Evolutionary conservation across 2,329 filamentous ascomycete species (phyloP), one percentile per base, ranked within the genome.

Genomic region (Exserohilum turcica): DNA sequence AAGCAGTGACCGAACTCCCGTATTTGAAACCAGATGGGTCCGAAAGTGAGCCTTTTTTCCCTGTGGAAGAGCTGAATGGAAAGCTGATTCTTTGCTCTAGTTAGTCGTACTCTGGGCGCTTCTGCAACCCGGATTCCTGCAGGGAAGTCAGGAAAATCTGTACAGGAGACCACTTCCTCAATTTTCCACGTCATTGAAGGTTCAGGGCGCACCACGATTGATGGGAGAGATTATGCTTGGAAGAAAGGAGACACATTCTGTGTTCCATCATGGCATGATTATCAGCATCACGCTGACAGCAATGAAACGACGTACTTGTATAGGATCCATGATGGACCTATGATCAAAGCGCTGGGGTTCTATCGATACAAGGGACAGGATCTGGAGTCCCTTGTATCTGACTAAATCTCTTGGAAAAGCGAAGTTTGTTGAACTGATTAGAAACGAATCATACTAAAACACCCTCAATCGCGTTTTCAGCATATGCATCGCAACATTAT

Each of bases 181-280:
- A 76, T 85, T 0, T 84, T 82, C 54, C 82, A 85, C 56, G 77
- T 84, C 8, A 67, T 83, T 10, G 67, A 76, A 15, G 82, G 82
- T 0, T 66, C 58, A 0, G 83, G 82, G 0, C 57, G 72, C 18
- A 75, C 74, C 1, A 59, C 58, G 0, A 76, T 84, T 36, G 73
- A 71, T 2, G 77, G 70, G 0, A 56, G 74, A 42, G 66, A 48
- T 3, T 60, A 78, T 21, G 19, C 44, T 0, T 84, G 82, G 82
- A 77, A 78, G 52, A 63, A 73, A 35, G 78, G 80, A 2, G 82
- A 85, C 61, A 84, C 80, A 0, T 84, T 85, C 52, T 82, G 79
- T 55, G 71, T 85, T 10, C 82, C 82, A 0, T 65, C 80, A 0
- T 84, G 82, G 82, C 67, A 81, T 43, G 63, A 54, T 10, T 82